A percentile compares a stretch with the other conserved stretches of the same genome.
Conservation (phyloP, 2,329 filamentous ascomycete genomes). For the Alternaria metachromatica region DNA sequence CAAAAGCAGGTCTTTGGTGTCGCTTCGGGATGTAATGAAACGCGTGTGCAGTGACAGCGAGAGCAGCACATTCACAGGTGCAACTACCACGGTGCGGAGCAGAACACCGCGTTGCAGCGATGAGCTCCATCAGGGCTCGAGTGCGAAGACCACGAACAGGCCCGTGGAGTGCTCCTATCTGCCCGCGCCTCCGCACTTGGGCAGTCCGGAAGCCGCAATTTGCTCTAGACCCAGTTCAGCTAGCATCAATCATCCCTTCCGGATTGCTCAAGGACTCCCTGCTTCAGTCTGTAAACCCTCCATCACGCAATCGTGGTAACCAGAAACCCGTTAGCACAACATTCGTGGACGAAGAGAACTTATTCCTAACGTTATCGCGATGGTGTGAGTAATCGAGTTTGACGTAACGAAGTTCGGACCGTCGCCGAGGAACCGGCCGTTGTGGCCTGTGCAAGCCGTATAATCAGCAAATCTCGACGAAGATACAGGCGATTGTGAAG, state of each 20-base stretch:
- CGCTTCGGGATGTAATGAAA: background rate
- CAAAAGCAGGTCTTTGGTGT: background rate
- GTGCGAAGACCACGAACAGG: background rate
- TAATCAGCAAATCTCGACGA: background rate
- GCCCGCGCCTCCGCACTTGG: background rate
- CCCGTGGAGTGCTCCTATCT: background rate
- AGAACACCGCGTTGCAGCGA: background rate
- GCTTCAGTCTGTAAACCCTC: background rate
- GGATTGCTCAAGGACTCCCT: background rate
- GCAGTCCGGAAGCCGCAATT: background rate
- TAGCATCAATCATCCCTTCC: background rate
- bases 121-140: background rate
- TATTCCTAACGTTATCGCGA: background rate
- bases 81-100: background rate
- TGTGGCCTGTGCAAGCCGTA: background rate
- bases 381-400: background rate
- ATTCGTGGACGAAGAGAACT: background rate
- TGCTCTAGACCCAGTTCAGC: background rate
- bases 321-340: background rate
- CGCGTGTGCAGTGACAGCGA: background rate
- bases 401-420: background rate
- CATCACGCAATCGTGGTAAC: background rate
- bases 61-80: background rate
- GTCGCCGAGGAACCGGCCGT: constrained; percentile 1
- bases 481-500: background rate